Percentiles rank a stretch among this genome's conserved stretches.
Evolutionary conservation across 2,329 filamentous ascomycete species (phyloP).

Genomic region (Madurella mycetomatis): DNA sequence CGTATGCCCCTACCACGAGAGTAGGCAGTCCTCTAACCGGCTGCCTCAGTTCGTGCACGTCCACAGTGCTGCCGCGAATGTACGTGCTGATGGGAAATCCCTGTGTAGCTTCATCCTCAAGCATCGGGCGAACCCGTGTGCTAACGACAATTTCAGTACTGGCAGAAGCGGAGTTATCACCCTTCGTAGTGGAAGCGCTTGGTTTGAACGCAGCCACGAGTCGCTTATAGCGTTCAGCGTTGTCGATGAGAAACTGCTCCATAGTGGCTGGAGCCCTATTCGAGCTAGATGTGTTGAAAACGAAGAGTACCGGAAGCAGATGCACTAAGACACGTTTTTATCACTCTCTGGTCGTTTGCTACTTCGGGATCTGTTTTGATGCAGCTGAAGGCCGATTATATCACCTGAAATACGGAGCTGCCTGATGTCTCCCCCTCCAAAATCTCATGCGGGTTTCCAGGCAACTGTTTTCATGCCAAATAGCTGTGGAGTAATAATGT

Average conservation of each 20-base stretch:
- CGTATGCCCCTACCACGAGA: constrained; percentile 26
- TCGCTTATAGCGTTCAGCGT: constrained; percentile 28
- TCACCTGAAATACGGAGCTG: too few relatives aligned
- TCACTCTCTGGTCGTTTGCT: too few relatives aligned
- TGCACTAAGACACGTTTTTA: too few relatives aligned
- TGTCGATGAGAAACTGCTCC: constrained; percentile 33
- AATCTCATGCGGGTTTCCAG: too few relatives aligned
- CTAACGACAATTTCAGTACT: constrained; percentile 34
- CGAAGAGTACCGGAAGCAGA: too few relatives aligned
- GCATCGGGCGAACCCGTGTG: constrained; percentile 35
- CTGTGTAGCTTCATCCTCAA: constrained; percentile 31
- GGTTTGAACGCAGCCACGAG: constrained; percentile 30
- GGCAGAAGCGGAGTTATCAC: background rate
- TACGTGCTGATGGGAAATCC: constrained; percentile 30
- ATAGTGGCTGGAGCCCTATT: constrained; percentile 22
- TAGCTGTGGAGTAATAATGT: too few relatives aligned
- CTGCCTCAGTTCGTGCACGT: constrained; percentile 37
- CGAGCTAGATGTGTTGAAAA: too few relatives aligned
- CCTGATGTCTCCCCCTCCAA: too few relatives aligned
- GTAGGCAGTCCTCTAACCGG: constrained; percentile 30
- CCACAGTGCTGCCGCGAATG: constrained; percentile 29
- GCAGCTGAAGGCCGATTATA: too few relatives aligned
- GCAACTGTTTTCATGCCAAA: too few relatives aligned
- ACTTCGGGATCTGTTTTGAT: too few relatives aligned
- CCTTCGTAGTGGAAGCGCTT: background rate